These are phyloP conservation scores for Lasiodiplodia gonubiensis DNA, from an alignment of 2,329 filamentous ascomycete species.

Conservation along the genomic window DNA sequence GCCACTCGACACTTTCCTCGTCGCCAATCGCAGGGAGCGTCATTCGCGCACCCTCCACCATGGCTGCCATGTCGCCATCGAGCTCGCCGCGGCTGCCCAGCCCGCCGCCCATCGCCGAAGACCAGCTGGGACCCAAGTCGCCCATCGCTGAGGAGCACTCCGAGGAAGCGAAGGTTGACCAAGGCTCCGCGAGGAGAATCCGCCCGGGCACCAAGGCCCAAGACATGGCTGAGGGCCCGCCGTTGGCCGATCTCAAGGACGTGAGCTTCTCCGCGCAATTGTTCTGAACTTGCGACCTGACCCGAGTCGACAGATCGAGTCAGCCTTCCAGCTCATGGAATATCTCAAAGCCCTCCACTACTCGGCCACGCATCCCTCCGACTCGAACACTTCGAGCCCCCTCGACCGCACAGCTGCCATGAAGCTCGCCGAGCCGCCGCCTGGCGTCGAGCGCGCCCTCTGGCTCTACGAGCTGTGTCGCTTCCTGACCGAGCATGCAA, in stretches of 20 bases:
- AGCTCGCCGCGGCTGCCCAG: constrained; percentile 92
- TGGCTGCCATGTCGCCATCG: constrained; percentile 59
- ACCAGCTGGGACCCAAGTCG: constrained; percentile 83
- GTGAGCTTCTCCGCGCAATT: neutral
- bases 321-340: constrained; percentile 95
- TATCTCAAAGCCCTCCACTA: constrained; percentile 93
- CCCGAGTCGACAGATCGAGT: constrained; percentile 74
- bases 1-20: neutral
- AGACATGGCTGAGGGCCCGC: constrained; percentile 92
- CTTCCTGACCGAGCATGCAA: constrained; percentile 93
- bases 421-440: constrained; percentile 78
- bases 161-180: constrained; percentile 64
- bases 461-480: constrained; percentile 99
- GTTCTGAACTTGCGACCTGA: constrained; percentile 33
- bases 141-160: constrained; percentile 63
- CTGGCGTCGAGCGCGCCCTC: constrained; percentile 80
- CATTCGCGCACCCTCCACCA: constrained; percentile 33
- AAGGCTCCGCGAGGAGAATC: constrained; percentile 81
- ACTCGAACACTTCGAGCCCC: constrained; percentile 65
- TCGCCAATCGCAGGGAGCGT: constrained; percentile 20
- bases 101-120: constrained; percentile 92
- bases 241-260: constrained; percentile 81
- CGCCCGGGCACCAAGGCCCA: constrained; percentile 89
- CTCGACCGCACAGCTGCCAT: constrained; percentile 77
- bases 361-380: constrained; percentile 70